Evolutionary conservation across 2,329 filamentous ascomycete species (phyloP), one percentile per base, ranked within the genome.

Genomic region (Ceratocystis ficicola): DNA sequence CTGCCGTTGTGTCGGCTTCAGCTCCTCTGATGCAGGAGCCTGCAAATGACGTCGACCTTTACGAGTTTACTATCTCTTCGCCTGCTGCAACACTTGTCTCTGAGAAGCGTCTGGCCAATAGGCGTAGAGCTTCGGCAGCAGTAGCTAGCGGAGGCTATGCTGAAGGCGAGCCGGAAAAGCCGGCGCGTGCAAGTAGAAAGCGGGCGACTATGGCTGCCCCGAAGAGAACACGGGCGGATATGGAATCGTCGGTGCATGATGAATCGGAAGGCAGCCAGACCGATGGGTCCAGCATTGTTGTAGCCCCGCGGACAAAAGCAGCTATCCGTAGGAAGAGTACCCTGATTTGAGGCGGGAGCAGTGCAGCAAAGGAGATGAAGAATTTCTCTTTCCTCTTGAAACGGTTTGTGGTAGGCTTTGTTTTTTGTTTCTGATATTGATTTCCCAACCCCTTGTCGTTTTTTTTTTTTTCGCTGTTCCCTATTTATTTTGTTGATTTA

Each of bases 11-110:
- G 6, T 46, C 63, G 3, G 41, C 50, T 8, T 28, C 65, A 5
- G 44, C 48, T 8, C 50, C 65, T 44, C 12, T 67, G 20, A 25
- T 22, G 20, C 28, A 50, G 52, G 61, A 64, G 15, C 48, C 50
- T 20, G 50, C 10, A 30, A 65, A 60, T 32, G 62, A 67, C 64
- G 69, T 72, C 10, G 82, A 85, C 69, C 75, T 83, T 5, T 84
- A 85, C 69, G 81, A 84, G 65, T 83, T 85, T 69, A 76, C 76
- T 5, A 76, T 74, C 66, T 78, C 78, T 2, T 81, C 81, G 4
- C 79, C 80, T 0, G 52, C 66, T 44, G 66, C 69, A 48, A 63
- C 73, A 4, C 15, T 30, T 5, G 36, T 30, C 22, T 6, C 25
- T 28, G 72, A 73, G 67, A 73, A 74, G 52, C 60, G 55, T 12